Base-by-base conservation (phyloP, 345 rosid genomes). In the Diplotaxis tenuifolia region DNA sequence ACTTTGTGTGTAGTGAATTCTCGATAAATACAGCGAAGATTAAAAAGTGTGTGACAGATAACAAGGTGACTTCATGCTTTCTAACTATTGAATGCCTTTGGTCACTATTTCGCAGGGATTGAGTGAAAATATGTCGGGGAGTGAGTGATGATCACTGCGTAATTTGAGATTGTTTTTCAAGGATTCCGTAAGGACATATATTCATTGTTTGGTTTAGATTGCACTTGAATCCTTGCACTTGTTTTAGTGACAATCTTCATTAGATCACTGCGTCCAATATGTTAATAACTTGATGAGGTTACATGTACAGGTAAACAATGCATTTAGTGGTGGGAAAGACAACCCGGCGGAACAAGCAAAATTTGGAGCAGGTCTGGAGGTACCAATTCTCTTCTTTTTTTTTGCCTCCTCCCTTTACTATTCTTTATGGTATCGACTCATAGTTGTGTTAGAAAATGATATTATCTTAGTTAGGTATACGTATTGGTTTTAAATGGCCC, bases 321-420 rank as follows among this genome's bases (percentile, higher is more conserved):
- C 97, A 0, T 86, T 85, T 78, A 84, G 94, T 62, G 98, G 98
- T 3, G 91, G 97, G 21, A 94, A 81, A 76, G 96, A 93, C 36
- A 29, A 83, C 14, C 88, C 88, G 67, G 84, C 86, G 72, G 11
- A 50, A 9, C 55, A 50, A 2, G 11, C 0, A 52, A 19, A 19
- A 3, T 87, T 83, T 52, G 97, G 94, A 70, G 96, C 97, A 73
- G 86, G 91, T 83, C 84, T 93, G 3, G 97, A 93, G 98, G 97
- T 89, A 84, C 27, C 65, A 31, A 20, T 55, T n/a, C 1, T 7
- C 7, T 42, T 4, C 10, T 36, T 36, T 9, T 36, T 10, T 8
- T 23, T 3, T 23, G 25, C 25, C 25, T 23, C 42, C 21, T 49
- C 54, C 8, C 7, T 22, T 49, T 18, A 6, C 15, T n/a, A 47